phyloP scores from a whole-genome alignment of 2,329 filamentous ascomycete genomes.

The Colletotrichum lupini region DNA sequence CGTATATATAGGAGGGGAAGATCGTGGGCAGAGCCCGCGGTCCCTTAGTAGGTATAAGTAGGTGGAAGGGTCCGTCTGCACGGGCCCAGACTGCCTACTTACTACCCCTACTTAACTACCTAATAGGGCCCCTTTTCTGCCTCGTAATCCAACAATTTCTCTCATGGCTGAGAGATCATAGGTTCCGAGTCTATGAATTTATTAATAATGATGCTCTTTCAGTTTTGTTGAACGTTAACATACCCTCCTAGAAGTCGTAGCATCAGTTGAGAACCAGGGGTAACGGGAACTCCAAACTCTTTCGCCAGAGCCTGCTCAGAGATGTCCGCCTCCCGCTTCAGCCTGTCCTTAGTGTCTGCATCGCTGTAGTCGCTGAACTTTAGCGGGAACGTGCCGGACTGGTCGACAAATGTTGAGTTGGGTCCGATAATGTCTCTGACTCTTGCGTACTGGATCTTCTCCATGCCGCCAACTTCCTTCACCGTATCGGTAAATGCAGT shows the following conservation, averaged over 20 bases:
- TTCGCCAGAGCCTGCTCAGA: slow-evolving; percentile 42
- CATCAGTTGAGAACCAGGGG: slow-evolving; percentile 41
- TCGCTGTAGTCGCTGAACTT: slow-evolving; percentile 53
- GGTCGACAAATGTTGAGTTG: slow-evolving; percentile 58
- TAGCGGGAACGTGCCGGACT: slow-evolving; percentile 59
- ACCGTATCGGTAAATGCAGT: slow-evolving; percentile 64
- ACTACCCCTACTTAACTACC: too few species aligned
- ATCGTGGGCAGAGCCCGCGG: too few species aligned
- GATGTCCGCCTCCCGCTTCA: slow-evolving; percentile 39
- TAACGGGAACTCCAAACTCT: slow-evolving; percentile 46
- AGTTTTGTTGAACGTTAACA: slow-evolving; percentile 7
- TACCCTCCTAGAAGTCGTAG: slow-evolving; percentile 39
- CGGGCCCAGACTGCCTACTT: too few species aligned
- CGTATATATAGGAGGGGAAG: too few species aligned
- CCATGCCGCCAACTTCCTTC: slow-evolving; percentile 62
- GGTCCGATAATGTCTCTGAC: slow-evolving; percentile 60
- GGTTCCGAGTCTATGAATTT: slow-evolving; percentile 50
- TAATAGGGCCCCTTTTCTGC: too few species aligned
- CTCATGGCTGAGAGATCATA: slow-evolving; percentile 65
- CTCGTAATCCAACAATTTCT: too few species aligned
- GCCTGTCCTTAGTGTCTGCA: slow-evolving; percentile 39
- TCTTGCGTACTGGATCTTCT: slow-evolving; percentile 65
- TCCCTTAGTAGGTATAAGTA: too few species aligned
- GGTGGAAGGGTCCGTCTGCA: too few species aligned
- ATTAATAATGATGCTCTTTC: not conserved